These are phyloP conservation scores for Boechera divaricarpa DNA, from an alignment of 345 rosid genomes.

Conservation along the genomic window DNA sequence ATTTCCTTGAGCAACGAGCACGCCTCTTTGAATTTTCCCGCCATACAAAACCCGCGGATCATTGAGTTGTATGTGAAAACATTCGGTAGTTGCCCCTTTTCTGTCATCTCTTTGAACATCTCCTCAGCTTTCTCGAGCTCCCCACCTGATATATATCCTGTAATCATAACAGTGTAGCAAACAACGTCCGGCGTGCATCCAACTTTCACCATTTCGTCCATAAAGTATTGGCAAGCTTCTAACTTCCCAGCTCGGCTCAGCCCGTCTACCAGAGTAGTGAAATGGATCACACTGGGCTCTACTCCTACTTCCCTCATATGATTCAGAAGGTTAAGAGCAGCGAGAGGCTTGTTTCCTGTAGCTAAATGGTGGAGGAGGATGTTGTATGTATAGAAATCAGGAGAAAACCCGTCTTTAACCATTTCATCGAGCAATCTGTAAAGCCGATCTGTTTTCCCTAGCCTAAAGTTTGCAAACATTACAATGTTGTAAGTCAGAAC, in stretches of 20 bases:
- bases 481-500: constrained; percentile 71
- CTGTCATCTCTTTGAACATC: constrained; percentile 72
- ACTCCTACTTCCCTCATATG: constrained; percentile 80
- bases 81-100: constrained; percentile 74
- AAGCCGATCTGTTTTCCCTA: constrained; percentile 71
- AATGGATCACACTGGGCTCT: constrained; percentile 72
- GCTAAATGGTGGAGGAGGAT: constrained; percentile 83
- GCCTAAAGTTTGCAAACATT: constrained; percentile 73
- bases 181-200: constrained; percentile 82
- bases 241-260: constrained; percentile 88
- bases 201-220: constrained; percentile 70
- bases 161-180: constrained; percentile 85
- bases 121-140: constrained; percentile 74
- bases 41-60: constrained; percentile 89
- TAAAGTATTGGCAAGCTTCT: constrained; percentile 81
- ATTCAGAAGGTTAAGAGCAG: constrained; percentile 72
- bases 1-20: constrained; percentile 73
- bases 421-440: constrained; percentile 77
- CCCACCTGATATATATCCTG: constrained; percentile 69
- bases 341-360: constrained; percentile 77
- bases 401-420: constrained; percentile 66
- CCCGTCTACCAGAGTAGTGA: constrained; percentile 87
- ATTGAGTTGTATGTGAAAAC: constrained; percentile 82
- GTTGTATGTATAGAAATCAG: constrained; percentile 84
- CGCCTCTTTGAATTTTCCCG: constrained; percentile 71